These are phyloP conservation scores for Loxodes magnus DNA, from an alignment of 73 alveolate genomes.

Conservation along the genomic window DNA sequence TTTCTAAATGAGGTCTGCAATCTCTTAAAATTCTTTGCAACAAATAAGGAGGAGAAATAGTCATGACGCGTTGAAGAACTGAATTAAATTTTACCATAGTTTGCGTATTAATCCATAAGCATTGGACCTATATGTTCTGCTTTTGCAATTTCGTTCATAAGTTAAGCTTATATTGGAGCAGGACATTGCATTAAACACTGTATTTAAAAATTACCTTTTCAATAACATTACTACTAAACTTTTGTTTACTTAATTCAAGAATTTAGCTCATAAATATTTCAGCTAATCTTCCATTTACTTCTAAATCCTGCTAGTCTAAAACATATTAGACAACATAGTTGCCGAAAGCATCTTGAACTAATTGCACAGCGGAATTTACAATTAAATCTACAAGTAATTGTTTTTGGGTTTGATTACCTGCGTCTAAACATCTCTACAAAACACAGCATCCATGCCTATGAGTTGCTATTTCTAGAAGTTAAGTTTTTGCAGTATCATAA, in stretches of 20 bases:
- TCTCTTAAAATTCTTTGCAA: neutral
- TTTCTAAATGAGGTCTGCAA: neutral
- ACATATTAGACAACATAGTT: conserved; percentile 65
- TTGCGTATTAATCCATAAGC: neutral
- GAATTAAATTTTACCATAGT: neutral
- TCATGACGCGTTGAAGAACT: conserved; percentile 1
- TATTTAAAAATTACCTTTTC: too few relatives aligned
- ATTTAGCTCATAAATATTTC: conserved; percentile 6
- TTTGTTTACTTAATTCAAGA: conserved; percentile 35
- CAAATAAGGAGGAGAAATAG: neutral
- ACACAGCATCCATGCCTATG: conserved; percentile 86
- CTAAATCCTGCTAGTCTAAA: neutral
- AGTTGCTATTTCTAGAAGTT: conserved; percentile 46
- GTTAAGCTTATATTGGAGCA: neutral
- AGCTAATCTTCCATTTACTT: neutral
- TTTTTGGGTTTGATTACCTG: conserved; percentile 25
- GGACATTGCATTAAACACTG: conserved; percentile 2
- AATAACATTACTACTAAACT: conserved; percentile 50
- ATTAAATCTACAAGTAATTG: conserved; percentile 33
- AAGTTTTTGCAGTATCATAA: conserved; percentile 35
- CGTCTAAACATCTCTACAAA: conserved; percentile 57
- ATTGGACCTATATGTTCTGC: neutral
- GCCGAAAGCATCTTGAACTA: conserved; percentile 67
- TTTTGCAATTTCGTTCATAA: neutral
- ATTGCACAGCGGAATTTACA: conserved; percentile 21